Evolutionary conservation across 2,329 filamentous ascomycete genomes (phyloP).

Genomic region (Hymenoscyphus scutula): DNA sequence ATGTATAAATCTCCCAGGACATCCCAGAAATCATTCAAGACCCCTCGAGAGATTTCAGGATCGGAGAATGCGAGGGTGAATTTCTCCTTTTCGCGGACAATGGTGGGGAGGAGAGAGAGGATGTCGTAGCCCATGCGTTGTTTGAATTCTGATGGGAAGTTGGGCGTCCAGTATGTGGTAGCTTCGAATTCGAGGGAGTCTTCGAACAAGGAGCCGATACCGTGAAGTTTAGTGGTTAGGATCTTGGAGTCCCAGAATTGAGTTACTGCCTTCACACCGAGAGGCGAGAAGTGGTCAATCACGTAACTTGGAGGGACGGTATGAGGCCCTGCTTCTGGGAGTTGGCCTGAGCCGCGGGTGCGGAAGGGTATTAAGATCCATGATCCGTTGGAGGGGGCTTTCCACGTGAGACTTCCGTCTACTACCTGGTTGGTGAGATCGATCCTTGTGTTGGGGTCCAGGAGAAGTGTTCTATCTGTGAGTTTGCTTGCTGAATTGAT

Average conservation of each 20-base stretch:
- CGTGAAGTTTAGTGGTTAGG: not conserved
- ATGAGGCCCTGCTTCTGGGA: slow-evolving; percentile 11
- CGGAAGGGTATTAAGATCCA: slow-evolving; percentile 10
- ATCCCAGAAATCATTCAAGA: slow-evolving; percentile 10
- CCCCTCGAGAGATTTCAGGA: slow-evolving; percentile 1
- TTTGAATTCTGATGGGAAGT: slow-evolving; percentile 3
- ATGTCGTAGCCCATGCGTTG: slow-evolving; percentile 11
- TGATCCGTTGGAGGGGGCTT: not conserved
- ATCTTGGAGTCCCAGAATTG: slow-evolving; percentile 11
- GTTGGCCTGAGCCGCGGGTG: slow-evolving; percentile 4
- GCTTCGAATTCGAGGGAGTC: slow-evolving; percentile 11
- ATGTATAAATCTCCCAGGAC: slow-evolving; percentile 5
- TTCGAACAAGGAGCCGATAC: slow-evolving; percentile 6
- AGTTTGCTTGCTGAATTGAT: slow-evolving; percentile 8
- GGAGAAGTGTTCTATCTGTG: slow-evolving; percentile 6
- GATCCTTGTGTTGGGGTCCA: slow-evolving; percentile 2
- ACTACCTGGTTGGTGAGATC: slow-evolving; percentile 6
- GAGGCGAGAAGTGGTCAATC: slow-evolving; percentile 7
- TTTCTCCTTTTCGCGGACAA: slow-evolving; percentile 11
- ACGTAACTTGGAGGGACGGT: slow-evolving; percentile 6
- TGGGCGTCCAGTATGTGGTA: slow-evolving; percentile 8
- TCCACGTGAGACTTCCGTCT: slow-evolving; percentile 8
- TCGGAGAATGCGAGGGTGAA: slow-evolving; percentile 7
- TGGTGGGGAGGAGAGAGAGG: not conserved
- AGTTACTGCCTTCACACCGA: not conserved